Evolutionary conservation across 192 early-diverging fungal genomes (phyloP), one percentile per base, ranked within the genome.

Genomic region (Mortierella hygrophila): DNA sequence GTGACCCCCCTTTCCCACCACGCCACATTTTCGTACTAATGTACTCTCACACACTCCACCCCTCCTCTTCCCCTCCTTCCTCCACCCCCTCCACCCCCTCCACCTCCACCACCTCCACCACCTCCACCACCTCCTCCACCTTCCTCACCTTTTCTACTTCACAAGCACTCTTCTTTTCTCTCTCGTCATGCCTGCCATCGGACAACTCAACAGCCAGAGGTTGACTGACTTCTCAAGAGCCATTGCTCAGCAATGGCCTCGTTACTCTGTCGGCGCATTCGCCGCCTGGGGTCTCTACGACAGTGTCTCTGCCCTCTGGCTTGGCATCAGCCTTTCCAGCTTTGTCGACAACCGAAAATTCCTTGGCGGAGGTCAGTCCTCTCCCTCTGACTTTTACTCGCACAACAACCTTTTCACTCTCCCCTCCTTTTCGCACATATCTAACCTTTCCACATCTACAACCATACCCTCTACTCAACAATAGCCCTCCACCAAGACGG

Each of bases 231-330:
- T 46, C 10, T 46, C 44, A 2, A 46, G 11, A 68, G 7, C 55
- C 75, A 46, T 76, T 68, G 75, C 55, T 9, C 75, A 76, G 60
- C 63, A 76, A 37, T 76, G 75, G 75, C 75, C 75, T 1, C 60
- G 75, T 44, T 26, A 46, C 41, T 46, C 42, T 23, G 60, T 76
- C 41, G 60, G 75, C 41, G 37, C 40, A 60, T 68, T 26, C 57
- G 75, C 75, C 13, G 23, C 44, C 41, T 76, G 75, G 75, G 75
- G 63, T 68, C 57, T 76, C 38, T 2, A 47, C 60, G 4, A 7
- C 29, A 29, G 57, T 42, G 26, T 76, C 75, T 8, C 41, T 21
- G 6, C 41, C 11, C 60, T 76, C 55, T 76, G 75, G 75, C n/a
- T 76, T 26, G 75, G 75, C 23, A 26, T 76, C 63, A 37, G n/a